These are phyloP conservation scores for Nicotiana paniculata DNA, from an alignment of 257 asterid species.

Conservation along the genomic window DNA sequence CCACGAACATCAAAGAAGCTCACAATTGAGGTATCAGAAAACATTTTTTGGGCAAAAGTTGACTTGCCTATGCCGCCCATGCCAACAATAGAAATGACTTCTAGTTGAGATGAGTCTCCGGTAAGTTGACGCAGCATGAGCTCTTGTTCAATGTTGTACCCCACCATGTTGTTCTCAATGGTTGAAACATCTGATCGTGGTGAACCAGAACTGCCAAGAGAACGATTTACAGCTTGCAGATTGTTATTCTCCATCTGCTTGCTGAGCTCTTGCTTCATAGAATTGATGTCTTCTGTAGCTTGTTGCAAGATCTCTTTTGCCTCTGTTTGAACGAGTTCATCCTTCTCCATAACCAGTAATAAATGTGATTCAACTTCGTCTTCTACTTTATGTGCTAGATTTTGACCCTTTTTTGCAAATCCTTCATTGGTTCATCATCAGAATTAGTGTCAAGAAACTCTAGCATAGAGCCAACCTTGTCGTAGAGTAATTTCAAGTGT, in stretches of 20 bases:
- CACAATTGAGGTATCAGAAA: no score
- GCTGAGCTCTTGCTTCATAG: neutral
- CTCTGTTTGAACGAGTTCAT: neutral
- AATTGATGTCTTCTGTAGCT: neutral
- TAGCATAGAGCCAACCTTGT: neutral
- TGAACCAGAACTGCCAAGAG: neutral
- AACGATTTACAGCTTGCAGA: neutral
- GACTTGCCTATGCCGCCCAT: no score
- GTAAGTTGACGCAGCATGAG: neutral
- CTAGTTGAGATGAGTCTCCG: no score
- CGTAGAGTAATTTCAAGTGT: neutral
- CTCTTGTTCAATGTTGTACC: neutral
- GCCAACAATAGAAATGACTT: no score
- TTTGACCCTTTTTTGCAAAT: neutral
- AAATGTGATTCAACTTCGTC: neutral
- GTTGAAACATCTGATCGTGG: neutral
- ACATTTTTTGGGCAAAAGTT: no score
- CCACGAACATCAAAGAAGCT: no score
- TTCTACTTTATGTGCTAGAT: neutral
- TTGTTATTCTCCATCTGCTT: neutral
- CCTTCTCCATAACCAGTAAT: neutral
- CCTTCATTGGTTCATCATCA: neutral
- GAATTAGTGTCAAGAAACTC: neutral
- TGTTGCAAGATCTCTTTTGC: neutral
- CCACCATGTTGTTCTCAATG: neutral